These are phyloP conservation scores for Rhynchosporium agropyri DNA, from an alignment of 2,329 filamentous ascomycete species.

Conservation along the genomic window DNA sequence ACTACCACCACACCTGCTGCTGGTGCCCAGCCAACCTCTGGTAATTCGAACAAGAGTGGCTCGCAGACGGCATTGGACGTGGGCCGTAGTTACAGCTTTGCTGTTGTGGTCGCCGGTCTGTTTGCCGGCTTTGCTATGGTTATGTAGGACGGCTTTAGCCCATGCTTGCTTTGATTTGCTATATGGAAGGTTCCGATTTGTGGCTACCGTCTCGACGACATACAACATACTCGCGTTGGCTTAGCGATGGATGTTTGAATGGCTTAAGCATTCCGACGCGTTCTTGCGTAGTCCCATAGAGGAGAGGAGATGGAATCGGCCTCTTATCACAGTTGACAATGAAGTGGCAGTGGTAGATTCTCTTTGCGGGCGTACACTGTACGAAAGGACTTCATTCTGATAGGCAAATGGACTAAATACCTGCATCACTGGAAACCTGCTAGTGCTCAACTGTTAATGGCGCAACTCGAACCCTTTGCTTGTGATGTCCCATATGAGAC, in stretches of 20 bases:
- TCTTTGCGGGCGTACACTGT: not conserved
- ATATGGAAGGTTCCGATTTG: conserved; percentile 8
- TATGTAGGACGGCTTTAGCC: conserved; percentile 44
- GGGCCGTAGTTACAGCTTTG: conserved; percentile 58
- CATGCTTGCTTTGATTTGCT: conserved; percentile 17
- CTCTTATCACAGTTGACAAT: conserved; percentile 29
- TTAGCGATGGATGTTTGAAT: conserved; percentile 30
- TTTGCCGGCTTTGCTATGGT: conserved; percentile 60
- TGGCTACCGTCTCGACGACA: conserved; percentile 17
- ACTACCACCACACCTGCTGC: conserved; percentile 34
- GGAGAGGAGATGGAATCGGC: conserved; percentile 22
- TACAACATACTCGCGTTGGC: conserved; percentile 23
- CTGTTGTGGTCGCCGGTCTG: conserved; percentile 55
- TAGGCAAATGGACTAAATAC: not conserved
- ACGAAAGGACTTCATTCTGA: not conserved
- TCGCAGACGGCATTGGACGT: conserved; percentile 50
- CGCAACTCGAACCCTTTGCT: not conserved
- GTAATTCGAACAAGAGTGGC: conserved; percentile 38
- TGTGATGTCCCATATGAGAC: conserved; percentile 5
- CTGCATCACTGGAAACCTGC: not conserved
- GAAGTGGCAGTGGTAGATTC: conserved; percentile 9
- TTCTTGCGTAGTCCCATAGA: conserved; percentile 24
- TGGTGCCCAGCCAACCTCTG: conserved; percentile 25
- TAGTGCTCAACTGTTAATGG: not conserved
- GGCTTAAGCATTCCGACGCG: conserved; percentile 29